phyloP scores from a whole-genome alignment of 176 grass and related monocot genomes.

The Secale cereale region DNA sequence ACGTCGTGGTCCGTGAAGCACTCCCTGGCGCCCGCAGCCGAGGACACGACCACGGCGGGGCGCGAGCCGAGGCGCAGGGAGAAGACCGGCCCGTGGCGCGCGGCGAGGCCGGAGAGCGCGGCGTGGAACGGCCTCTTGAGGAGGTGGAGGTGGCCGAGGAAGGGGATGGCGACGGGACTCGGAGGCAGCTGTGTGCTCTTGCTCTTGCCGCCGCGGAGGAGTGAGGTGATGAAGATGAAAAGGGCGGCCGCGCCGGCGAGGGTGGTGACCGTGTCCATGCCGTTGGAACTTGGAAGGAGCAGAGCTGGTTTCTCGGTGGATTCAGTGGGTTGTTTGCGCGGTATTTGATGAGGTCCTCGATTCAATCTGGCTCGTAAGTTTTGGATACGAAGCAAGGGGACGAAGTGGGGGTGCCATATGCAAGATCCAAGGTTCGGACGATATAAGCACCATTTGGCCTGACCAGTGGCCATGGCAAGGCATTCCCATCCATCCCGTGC shows the following conservation, averaged over 20 bases:
- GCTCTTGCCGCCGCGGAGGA: background rate
- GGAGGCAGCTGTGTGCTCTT: conserved; percentile 17
- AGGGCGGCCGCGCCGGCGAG: background rate
- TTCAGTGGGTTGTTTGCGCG: background rate
- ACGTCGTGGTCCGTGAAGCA: conserved; percentile 59
- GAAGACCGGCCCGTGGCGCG: conserved; percentile 33
- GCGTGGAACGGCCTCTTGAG: conserved; percentile 51
- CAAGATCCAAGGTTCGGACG: too few relatives aligned
- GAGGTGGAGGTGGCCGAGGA: conserved; percentile 64
- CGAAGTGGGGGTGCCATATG: too few relatives aligned
- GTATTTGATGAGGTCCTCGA: background rate
- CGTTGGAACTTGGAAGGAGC: background rate
- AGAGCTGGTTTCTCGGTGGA: too few relatives aligned
- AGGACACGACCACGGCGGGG: conserved; percentile 48
- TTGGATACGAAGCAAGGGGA: too few relatives aligned
- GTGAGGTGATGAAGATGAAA: background rate
- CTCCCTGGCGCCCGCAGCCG: conserved; percentile 8
- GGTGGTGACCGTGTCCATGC: background rate
- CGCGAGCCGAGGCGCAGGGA: conserved; percentile 43
- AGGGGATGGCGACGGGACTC: conserved; percentile 32
- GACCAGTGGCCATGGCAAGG: background rate
- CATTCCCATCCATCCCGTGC: background rate
- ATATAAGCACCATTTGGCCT: too few relatives aligned
- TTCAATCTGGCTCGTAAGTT: background rate
- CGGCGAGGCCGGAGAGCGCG: conserved; percentile 22